Percentiles rank a stretch among this genome's conserved stretches.
These are phyloP conservation scores for Eutrema yunnanense DNA, from an alignment of 345 rosid genomes.

Conservation along the genomic window DNA sequence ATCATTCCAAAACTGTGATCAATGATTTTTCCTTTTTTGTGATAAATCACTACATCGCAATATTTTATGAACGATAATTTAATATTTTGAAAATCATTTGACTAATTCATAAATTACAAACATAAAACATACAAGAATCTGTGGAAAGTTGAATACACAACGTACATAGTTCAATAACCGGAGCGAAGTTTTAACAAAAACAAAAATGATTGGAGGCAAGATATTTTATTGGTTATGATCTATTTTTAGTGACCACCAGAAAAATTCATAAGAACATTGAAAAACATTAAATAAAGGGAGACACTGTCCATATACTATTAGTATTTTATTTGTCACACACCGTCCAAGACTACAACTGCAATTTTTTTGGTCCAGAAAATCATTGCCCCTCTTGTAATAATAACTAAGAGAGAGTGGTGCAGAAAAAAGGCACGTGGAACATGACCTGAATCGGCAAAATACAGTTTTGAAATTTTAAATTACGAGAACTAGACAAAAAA, in stretches of 20 bases:
- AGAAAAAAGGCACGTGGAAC: constrained; percentile 31
- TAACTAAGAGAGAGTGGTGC: background rate
- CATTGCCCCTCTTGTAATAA: constrained; percentile 15
- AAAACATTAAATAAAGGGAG: background rate
- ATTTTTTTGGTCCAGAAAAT: background rate
- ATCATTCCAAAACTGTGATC: background rate
- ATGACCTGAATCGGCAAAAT: constrained; percentile 18
- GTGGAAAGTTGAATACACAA: background rate
- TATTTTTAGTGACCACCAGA: background rate
- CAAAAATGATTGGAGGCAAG: background rate
- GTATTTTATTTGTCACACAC: constrained; percentile 10
- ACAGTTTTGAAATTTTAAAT: background rate
- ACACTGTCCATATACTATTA: constrained; percentile 22
- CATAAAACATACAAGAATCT: background rate
- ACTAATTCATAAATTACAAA: background rate
- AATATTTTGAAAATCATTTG: background rate
- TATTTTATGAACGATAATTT: background rate
- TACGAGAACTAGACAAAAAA: background rate
- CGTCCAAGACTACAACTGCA: constrained; percentile 23
- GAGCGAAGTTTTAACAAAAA: background rate
- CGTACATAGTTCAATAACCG: constrained; percentile 2
- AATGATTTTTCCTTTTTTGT: background rate
- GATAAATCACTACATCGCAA: background rate
- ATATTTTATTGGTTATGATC: background rate
- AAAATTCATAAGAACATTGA: background rate